Conservation (phyloP, 768 basidiomycete genomes). For the Pleurotus tuoliensis region DNA sequence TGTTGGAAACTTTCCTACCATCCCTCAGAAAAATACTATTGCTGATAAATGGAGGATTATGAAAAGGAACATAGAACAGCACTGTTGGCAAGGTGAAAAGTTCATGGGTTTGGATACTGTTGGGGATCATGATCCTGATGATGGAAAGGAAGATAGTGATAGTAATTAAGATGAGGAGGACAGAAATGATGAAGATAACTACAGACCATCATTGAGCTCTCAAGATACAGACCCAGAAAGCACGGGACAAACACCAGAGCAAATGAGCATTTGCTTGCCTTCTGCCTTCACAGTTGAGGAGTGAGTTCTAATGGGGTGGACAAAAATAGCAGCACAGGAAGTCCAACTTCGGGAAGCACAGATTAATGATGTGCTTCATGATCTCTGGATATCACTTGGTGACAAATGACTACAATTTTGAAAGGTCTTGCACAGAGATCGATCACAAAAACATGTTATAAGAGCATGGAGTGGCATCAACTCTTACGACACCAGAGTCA, state of each 20-base stretch:
- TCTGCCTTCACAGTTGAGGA: constrained; percentile 7
- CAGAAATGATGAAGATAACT: not conserved
- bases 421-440: not conserved
- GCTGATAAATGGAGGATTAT: not conserved
- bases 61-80: not conserved
- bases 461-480: constrained; percentile 1
- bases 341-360: constrained; percentile 14
- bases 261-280: constrained; percentile 6
- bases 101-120: not conserved
- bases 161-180: not conserved
- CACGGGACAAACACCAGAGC: not conserved
- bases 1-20: not conserved
- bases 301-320: constrained; percentile 9
- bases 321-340: constrained; percentile 14
- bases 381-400: constrained; percentile 10
- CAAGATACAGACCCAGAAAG: not conserved
- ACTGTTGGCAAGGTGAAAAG: not conserved
- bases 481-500: not conserved
- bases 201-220: not conserved
- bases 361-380: constrained; percentile 13
- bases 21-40: not conserved
- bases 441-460: not conserved
- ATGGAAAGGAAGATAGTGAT: not conserved
- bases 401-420: constrained; percentile 5
- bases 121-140: not conserved